Base-by-base conservation (phyloP, 768 basidiomycete species). In the Boletus coccyginus region DNA sequence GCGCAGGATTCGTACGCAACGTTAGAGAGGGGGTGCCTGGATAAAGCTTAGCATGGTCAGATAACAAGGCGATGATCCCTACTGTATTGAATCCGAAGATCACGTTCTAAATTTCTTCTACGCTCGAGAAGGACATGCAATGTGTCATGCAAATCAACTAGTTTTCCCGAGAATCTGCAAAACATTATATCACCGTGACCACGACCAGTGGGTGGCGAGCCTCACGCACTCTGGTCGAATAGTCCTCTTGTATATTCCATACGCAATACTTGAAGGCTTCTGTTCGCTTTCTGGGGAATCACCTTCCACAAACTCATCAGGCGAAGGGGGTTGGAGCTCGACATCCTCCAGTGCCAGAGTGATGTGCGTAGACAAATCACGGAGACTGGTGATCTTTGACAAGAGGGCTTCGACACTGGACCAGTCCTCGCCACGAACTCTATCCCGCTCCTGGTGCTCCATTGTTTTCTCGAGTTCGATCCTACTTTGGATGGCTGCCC, bases 21-120 rank as follows among this genome's bases (percentile, higher is more conserved):
- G 88, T 85, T 58, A 93, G 65, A 13, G 91, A 91, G 24, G 87
- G 83, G 2, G 85, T 81, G 70, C 75, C 91, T 93, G 49, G 11
- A 54, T 35, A 56, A 50, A 41, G 36, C 7, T 70, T 8, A 70
- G 57, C 24, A 29, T n/a, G 8, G 11, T 33, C 13, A 16, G 14
- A 39, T n/a, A 35, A 45, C 7, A 46, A 50, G 6, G 16, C 8
- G 31, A 47, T 13, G 33, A 21, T 46, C 21, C 76, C 58, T 48
- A 88, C 91, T 74, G 62, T 84, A 87, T 60, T 70, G 71, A 5
- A 62, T 61, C 60, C 83, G 87, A 21, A 92, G 68, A 16, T 73
- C 70, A 31, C 62, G 66, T 66, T 93, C 84, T 29, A 92, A 65
- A n/a, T 67, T 60, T 48, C 78, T 80, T 61, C 80, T 81, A 46